These are phyloP conservation scores for Periconia sp. DNA, from an alignment of 2,329 filamentous ascomycete species.

Conservation along the genomic window DNA sequence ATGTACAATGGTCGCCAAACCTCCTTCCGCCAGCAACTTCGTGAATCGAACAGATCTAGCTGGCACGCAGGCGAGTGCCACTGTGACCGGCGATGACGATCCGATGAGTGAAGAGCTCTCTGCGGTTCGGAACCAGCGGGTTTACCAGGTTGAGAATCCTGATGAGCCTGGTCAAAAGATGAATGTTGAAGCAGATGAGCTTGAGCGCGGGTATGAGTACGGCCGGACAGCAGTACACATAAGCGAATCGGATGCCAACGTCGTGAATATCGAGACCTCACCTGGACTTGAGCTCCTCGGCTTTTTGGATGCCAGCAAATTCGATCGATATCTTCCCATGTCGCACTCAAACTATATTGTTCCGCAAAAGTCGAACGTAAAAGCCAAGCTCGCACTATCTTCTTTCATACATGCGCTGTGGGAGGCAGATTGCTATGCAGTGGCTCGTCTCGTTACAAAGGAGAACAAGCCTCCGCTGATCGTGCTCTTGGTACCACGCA, in stretches of 20 bases:
- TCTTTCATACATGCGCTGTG: slow-evolving; percentile 86
- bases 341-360: slow-evolving; percentile 78
- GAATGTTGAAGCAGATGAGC: slow-evolving; percentile 77
- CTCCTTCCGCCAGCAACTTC: slow-evolving; percentile 77
- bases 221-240: slow-evolving; percentile 91
- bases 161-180: slow-evolving; percentile 74
- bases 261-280: slow-evolving; percentile 81
- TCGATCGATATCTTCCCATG: slow-evolving; percentile 82
- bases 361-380: slow-evolving; percentile 75
- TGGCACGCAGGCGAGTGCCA: slow-evolving; percentile 59
- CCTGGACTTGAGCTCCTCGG: slow-evolving; percentile 81
- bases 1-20: slow-evolving; percentile 74
- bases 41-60: slow-evolving; percentile 56
- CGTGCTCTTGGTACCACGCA: slow-evolving; percentile 75
- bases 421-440: slow-evolving; percentile 81
- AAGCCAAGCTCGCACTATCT: slow-evolving; percentile 80
- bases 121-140: slow-evolving; percentile 73
- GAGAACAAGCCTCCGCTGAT: slow-evolving; percentile 77
- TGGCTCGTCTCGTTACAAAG: slow-evolving; percentile 83
- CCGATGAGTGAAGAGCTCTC: slow-evolving; percentile 53
- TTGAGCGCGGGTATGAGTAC: slow-evolving; percentile 94
- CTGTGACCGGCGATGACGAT: slow-evolving; percentile 46
- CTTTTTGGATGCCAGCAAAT: slow-evolving; percentile 77
- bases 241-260: slow-evolving; percentile 79
- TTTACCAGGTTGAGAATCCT: slow-evolving; percentile 79